phyloP scores from a whole-genome alignment of 148 eudicot genomes.

The Chenopodium quinoa region DNA sequence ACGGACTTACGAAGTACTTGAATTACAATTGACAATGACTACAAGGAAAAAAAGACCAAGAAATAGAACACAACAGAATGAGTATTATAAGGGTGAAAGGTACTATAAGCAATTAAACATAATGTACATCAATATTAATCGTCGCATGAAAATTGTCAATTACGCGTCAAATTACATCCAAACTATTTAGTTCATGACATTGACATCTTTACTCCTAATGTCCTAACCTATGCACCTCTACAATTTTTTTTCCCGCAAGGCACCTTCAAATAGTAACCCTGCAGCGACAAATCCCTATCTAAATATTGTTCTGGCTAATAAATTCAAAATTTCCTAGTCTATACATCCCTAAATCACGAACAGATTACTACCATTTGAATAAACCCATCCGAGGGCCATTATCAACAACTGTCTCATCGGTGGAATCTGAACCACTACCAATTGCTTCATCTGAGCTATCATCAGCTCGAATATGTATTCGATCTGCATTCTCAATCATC shows the following conservation, averaged over 20 bases:
- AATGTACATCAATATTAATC: background rate
- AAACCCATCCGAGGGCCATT: conserved; percentile 29
- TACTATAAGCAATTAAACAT: background rate
- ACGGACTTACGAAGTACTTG: no score
- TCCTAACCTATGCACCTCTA: background rate
- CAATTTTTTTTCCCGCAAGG: no score
- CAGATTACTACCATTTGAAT: conserved; percentile 30
- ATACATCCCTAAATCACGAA: conserved; percentile 9
- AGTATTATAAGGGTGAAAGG: background rate
- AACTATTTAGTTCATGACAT: background rate
- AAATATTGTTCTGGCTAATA: background rate
- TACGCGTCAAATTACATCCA: background rate
- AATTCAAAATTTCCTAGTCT: conserved; percentile 3
- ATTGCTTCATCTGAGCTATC: conserved; percentile 48
- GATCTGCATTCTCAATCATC: conserved; percentile 56
- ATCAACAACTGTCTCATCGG: conserved; percentile 45
- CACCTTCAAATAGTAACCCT: background rate
- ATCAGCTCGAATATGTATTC: conserved; percentile 52
- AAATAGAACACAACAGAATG: no score
- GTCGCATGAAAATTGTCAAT: background rate
- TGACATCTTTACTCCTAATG: background rate
- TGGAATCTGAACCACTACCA: conserved; percentile 71
- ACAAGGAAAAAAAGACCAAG: background rate
- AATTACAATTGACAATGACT: background rate
- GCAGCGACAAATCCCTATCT: background rate